Evolutionary conservation across 2,329 filamentous ascomycete species (phyloP).

Genomic region (Akanthomyces dipterigenus): DNA sequence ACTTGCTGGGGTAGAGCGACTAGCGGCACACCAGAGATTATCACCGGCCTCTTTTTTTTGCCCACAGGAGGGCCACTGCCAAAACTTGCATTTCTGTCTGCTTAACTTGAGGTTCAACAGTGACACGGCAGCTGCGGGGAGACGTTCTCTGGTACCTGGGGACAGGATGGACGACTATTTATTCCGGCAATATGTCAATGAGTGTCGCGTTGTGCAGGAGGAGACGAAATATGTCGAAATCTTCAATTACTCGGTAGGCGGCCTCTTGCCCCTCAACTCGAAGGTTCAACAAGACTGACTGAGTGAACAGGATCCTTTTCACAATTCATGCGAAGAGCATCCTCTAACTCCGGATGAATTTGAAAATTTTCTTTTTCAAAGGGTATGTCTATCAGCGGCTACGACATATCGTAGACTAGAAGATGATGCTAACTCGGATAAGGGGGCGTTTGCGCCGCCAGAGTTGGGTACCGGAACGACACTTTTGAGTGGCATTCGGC

Average conservation of each 20-base stretch:
- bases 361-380: conserved; percentile 46
- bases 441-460: conserved; percentile 48
- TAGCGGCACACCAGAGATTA: not conserved
- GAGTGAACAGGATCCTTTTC: conserved; percentile 34
- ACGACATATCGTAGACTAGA: not conserved
- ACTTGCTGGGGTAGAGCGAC: not conserved
- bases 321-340: conserved; percentile 46
- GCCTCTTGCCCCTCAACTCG: not conserved
- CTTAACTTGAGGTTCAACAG: not conserved
- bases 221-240: conserved; percentile 51
- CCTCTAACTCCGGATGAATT: conserved; percentile 48
- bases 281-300: not conserved
- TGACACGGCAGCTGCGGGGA: not conserved
- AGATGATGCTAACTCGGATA: not conserved
- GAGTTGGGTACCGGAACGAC: conserved; percentile 34
- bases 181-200: conserved; percentile 41
- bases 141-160: not conserved
- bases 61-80: not conserved
- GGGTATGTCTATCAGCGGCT: conserved; percentile 30
- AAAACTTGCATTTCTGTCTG: not conserved
- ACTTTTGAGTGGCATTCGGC: conserved; percentile 44
- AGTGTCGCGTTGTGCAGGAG: conserved; percentile 44
- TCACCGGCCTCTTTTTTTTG: not conserved
- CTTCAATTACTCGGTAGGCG: conserved; percentile 50
- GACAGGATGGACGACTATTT: conserved; percentile 50